A percentile compares a stretch with the other conserved stretches of the same genome.
Evolutionary conservation across 768 basidiomycete genomes (phyloP).

Genomic region (Phanerochaete carnosa): DNA sequence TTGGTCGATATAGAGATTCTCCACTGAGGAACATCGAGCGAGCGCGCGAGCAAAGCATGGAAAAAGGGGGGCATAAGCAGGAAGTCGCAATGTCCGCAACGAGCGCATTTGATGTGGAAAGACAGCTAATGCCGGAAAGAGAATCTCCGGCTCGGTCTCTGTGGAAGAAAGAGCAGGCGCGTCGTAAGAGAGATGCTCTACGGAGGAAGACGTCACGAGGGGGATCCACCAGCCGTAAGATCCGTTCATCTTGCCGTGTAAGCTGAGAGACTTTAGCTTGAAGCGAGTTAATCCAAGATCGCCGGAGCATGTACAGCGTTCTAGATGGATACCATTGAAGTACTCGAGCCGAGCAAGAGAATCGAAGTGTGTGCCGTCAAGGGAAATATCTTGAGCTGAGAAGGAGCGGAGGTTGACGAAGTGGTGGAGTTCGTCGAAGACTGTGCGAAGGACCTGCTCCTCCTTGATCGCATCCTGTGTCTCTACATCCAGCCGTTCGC

Average conservation of each 20-base stretch:
- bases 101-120: not conserved
- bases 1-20: constrained; percentile 1
- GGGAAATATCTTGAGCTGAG: not conserved
- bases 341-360: not conserved
- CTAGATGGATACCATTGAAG: constrained; percentile 6
- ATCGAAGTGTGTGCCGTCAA: constrained; percentile 1
- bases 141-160: not conserved
- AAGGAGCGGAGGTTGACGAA: constrained; percentile 6
- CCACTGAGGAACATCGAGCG: constrained; percentile 1
- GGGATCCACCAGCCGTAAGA: constrained; percentile 13
- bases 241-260: constrained; percentile 9
- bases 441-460: not conserved
- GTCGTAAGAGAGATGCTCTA: constrained; percentile 9
- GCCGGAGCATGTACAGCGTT: constrained; percentile 1
- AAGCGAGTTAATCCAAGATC: constrained; percentile 4
- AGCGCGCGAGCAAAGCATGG: constrained; percentile 10
- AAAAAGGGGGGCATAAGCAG: not conserved
- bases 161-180: not conserved
- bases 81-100: constrained; percentile 5
- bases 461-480: not conserved
- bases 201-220: not conserved
- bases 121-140: constrained; percentile 7
- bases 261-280: not conserved
- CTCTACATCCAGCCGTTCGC: not conserved
- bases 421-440: constrained; percentile 1